Conservation (phyloP, 139 green algal species). For the Micractinium conductrix region DNA sequence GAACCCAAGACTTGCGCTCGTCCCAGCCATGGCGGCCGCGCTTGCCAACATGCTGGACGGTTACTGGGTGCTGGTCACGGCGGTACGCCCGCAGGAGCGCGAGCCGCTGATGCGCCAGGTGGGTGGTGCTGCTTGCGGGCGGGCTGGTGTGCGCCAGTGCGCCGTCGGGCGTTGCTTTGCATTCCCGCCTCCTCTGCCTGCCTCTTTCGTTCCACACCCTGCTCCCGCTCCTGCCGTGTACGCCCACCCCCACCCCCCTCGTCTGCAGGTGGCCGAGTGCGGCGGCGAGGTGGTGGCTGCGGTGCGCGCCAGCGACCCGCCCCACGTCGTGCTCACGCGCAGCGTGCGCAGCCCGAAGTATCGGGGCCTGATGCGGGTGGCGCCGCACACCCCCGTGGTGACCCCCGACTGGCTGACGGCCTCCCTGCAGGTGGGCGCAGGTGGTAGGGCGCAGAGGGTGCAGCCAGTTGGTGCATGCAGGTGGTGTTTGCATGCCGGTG, state of each 20-base stretch:
- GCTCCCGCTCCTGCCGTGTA: too few species aligned
- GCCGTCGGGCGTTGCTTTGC: too few species aligned
- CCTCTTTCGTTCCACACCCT: too few species aligned
- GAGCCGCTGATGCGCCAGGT: too few species aligned
- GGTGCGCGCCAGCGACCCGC: constrained; percentile 17
- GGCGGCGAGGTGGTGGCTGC: constrained; percentile 22
- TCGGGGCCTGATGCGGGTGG: constrained; percentile 1
- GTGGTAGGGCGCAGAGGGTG: too few species aligned
- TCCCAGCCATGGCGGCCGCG: neutral
- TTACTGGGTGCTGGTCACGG: constrained; percentile 33
- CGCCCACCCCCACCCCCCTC: neutral
- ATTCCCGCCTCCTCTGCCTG: too few species aligned
- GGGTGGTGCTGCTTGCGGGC: too few species aligned
- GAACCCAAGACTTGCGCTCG: too few species aligned
- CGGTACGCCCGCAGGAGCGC: constrained; percentile 29
- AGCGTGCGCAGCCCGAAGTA: constrained; percentile 38
- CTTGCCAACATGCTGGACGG: constrained; percentile 19
- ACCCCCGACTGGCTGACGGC: constrained; percentile 43
- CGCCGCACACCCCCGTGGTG: constrained; percentile 33
- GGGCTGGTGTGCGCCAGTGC: too few species aligned
- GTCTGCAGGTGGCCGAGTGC: neutral
- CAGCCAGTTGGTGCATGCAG: neutral
- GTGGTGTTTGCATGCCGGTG: too few species aligned
- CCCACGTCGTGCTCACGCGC: constrained; percentile 46
- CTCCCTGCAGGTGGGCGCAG: neutral